Evolutionary conservation across 371 early-diverging fungal genomes (phyloP), one percentile per base, ranked within the genome.

Genomic region (Chytridium lagenaria): DNA sequence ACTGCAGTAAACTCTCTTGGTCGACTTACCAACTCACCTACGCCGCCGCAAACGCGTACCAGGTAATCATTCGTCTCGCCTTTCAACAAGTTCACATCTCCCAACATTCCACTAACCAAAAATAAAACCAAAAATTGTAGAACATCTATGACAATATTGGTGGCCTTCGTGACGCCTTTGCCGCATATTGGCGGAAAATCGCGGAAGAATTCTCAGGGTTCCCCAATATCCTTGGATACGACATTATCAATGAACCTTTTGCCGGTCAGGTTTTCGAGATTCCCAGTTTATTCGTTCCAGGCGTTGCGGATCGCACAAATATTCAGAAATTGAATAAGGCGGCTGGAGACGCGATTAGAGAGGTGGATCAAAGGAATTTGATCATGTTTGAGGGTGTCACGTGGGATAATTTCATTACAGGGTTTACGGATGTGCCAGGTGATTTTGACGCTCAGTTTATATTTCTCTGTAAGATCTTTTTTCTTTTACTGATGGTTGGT

Each of bases 171-270:
- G 86, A 85, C 65, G 75, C 85, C 0, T 86, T 87, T 73, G 85
- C 84, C 1, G 74, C 75, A 12, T 89, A 85, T 65, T 89, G 87
- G 87, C 76, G 74, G 55, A 73, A 65, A 1, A 81, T 89, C 10
- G 84, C 85, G 0, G 63, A 73, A 34, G 80, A 80, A 36, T 87
- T 85, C 67, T 72, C 65, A 1, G 69, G 67, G 2, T 71, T 81
- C 0, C 77, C 77, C 37, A 86, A 87, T 68, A 77, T 89, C 22
- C 77, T 87, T 64, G 89, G 89, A 0, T 89, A 89, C 67, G 85
- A 89, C 59, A 59, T 89, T 39, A 81, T 89, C 69, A 89, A 89
- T 61, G 89, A 85, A 59, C 86, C 86, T 0, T 86, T 85, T 85
- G 84, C 84, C 0, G 86, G 86, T 40, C 44, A 55, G 26, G 37